Conservation (phyloP, 2,329 filamentous ascomycete genomes). For the Talaromyces sp. region DNA sequence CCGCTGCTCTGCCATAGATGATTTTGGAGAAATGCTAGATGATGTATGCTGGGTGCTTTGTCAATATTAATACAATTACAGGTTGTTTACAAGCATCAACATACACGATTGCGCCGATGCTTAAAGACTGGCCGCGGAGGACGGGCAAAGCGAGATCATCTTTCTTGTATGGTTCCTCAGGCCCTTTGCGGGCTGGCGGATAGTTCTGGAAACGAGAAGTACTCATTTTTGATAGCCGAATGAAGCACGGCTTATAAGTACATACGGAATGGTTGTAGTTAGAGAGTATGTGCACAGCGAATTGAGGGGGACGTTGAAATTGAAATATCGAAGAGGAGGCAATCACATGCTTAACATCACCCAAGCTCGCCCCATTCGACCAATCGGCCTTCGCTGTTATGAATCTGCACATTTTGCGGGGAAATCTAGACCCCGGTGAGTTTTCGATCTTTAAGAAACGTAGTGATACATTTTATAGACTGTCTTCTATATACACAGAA, state of each 20-base stretch:
- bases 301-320: neutral
- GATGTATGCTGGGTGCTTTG: slow-evolving; percentile 49
- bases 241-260: neutral
- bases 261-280: neutral
- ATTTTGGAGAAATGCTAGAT: slow-evolving; percentile 58
- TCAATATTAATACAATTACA: neutral
- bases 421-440: neutral
- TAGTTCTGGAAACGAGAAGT: slow-evolving; percentile 33
- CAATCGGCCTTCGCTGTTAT: neutral
- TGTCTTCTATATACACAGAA: neutral
- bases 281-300: neutral
- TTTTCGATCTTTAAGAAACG: neutral
- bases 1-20: slow-evolving; percentile 69
- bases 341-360: slow-evolving; percentile 14
- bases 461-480: neutral
- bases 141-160: slow-evolving; percentile 63
- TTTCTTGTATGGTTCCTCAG: slow-evolving; percentile 44
- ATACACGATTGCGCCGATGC: slow-evolving; percentile 60
- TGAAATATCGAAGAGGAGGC: neutral
- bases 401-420: neutral
- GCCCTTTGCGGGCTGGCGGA: slow-evolving; percentile 39
- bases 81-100: slow-evolving; percentile 23
- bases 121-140: slow-evolving; percentile 62
- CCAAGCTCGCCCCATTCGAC: neutral
- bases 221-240: slow-evolving; percentile 8